A percentile compares a stretch with the other conserved stretches of the same genome.
Conservation (phyloP, 345 rosid species). For the Citrus hindsii region DNA sequence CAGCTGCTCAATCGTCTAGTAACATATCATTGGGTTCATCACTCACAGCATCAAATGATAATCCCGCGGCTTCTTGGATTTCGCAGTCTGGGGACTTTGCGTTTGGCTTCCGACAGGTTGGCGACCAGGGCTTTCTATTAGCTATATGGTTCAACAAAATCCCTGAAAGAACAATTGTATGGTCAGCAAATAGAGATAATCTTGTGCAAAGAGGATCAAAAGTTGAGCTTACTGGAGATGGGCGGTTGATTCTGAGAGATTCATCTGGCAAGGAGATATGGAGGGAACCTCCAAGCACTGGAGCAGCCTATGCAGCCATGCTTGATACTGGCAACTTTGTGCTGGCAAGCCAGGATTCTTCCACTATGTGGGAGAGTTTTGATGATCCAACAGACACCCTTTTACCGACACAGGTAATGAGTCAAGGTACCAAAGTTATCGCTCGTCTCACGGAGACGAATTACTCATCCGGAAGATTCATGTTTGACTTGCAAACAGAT, state of each 20-base stretch:
- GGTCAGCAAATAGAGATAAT: conserved; percentile 37
- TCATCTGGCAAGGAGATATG: conserved; percentile 23
- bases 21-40: conserved; percentile 1
- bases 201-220: conserved; percentile 18
- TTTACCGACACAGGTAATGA: conserved; percentile 40
- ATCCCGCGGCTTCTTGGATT: background rate
- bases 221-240: background rate
- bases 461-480: conserved; percentile 37
- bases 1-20: background rate
- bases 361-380: conserved; percentile 44
- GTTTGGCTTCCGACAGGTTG: conserved; percentile 30
- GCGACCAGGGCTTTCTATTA: conserved; percentile 12
- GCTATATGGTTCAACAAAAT: conserved; percentile 37
- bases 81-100: conserved; percentile 43
- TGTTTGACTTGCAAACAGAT: conserved; percentile 25
- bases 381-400: conserved; percentile 49
- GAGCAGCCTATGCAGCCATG: conserved; percentile 36
- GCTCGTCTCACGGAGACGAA: conserved; percentile 29
- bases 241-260: conserved; percentile 35
- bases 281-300: conserved; percentile 8
- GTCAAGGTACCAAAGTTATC: conserved; percentile 8
- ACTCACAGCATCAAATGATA: background rate
- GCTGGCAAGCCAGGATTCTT: conserved; percentile 9
- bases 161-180: conserved; percentile 32
- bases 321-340: conserved; percentile 59